These are phyloP conservation scores for Phialophora verrucosa DNA, from an alignment of 2,329 filamentous ascomycete species.

Conservation along the genomic window DNA sequence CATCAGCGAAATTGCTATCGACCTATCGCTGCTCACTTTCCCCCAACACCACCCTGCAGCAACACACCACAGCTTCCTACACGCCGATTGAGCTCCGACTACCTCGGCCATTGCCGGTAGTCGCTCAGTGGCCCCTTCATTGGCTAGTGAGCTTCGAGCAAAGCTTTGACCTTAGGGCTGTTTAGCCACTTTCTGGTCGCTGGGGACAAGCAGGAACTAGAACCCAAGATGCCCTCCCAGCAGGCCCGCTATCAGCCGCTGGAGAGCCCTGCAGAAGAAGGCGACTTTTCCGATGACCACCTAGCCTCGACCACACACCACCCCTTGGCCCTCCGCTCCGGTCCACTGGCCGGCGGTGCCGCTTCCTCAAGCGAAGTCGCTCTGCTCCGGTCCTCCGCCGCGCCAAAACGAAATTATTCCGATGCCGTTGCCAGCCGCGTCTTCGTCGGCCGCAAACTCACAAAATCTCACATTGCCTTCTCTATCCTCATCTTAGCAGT, in stretches of 20 bases:
- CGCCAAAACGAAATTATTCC: constrained; percentile 20
- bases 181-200: constrained; percentile 6
- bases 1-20: constrained; percentile 9
- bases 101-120: constrained; percentile 26
- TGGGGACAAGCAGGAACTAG: not conserved
- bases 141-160: constrained; percentile 1
- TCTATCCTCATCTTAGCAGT: constrained; percentile 33
- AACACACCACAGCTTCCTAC: not conserved
- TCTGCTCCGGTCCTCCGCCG: constrained; percentile 23
- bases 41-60: constrained; percentile 4
- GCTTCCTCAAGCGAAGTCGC: constrained; percentile 22
- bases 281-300: constrained; percentile 33
- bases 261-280: constrained; percentile 21
- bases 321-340: constrained; percentile 13
- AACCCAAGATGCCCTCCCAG: constrained; percentile 20
- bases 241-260: constrained; percentile 34
- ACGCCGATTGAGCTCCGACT: constrained; percentile 30
- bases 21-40: constrained; percentile 16
- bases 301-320: constrained; percentile 13
- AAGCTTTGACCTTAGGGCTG: constrained; percentile 6
- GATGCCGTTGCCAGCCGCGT: constrained; percentile 23
- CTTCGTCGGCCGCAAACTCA: constrained; percentile 32
- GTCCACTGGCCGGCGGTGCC: constrained; percentile 6
- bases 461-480: constrained; percentile 38
- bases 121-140: constrained; percentile 4